Conservation (phyloP, 2,329 filamentous ascomycete genomes). For the Ophiostoma sp. region DNA sequence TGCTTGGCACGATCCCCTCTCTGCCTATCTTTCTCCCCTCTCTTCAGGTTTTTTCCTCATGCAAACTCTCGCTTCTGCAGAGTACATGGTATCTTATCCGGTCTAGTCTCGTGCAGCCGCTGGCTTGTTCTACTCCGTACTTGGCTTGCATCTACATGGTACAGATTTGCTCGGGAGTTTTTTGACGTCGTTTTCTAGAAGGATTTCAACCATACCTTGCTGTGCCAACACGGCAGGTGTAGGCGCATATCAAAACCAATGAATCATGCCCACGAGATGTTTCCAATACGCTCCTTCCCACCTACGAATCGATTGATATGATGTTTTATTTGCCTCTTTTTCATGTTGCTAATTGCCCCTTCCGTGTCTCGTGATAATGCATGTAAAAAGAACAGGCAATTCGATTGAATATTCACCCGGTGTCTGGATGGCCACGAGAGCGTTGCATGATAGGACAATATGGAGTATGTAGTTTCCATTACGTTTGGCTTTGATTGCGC, state of each 20-base stretch:
- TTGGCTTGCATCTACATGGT: background rate
- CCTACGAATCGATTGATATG: background rate
- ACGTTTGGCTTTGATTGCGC: background rate
- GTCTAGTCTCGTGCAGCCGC: background rate
- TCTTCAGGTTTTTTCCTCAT: background rate
- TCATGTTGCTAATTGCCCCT: background rate
- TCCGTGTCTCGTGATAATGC: background rate
- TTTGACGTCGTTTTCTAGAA: background rate
- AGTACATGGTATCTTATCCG: background rate
- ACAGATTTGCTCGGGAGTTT: background rate
- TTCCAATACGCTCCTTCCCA: background rate
- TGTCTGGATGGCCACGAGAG: background rate
- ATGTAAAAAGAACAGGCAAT: background rate
- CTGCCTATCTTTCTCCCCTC: background rate
- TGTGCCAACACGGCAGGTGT: background rate
- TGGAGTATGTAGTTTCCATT: slow-evolving; percentile 14
- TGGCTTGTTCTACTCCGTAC: background rate
- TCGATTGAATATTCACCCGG: background rate
- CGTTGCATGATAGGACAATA: background rate
- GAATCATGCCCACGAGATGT: too few species aligned
- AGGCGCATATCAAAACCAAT: background rate
- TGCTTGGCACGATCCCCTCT: background rate
- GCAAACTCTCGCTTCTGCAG: background rate
- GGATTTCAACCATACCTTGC: background rate
- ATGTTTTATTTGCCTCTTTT: background rate